phyloP scores from a whole-genome alignment of 2,329 filamentous ascomycete species.

The Phaeophleospora eucalypticola region DNA sequence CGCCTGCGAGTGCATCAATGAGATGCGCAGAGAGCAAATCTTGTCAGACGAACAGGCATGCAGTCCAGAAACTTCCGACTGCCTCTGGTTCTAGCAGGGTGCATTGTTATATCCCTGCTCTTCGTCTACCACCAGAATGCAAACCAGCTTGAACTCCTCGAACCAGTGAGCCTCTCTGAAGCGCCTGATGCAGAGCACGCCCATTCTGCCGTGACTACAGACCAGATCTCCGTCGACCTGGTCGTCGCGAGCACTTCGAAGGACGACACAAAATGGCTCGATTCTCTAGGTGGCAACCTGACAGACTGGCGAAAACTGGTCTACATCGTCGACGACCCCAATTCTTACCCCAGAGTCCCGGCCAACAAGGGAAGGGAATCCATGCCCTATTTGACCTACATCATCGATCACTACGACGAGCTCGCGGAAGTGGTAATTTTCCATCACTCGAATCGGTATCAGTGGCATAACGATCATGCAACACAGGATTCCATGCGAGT shows the following conservation, averaged over 20 bases:
- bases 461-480: conserved; percentile 55
- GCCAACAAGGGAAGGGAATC: conserved; percentile 48
- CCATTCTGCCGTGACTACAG: no score
- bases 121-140: no score
- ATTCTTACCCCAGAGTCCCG: conserved; percentile 40
- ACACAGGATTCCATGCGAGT: conserved; percentile 48
- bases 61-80: no score
- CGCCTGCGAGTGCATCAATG: no score
- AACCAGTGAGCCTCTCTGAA: no score
- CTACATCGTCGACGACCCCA: conserved; percentile 41
- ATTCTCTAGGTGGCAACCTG: conserved; percentile 35
- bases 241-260: neutral
- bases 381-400: conserved; percentile 49
- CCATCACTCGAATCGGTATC: conserved; percentile 53
- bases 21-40: no score
- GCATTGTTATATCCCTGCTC: no score
- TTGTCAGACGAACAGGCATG: no score
- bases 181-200: no score
- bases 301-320: conserved; percentile 39
- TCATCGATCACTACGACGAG: conserved; percentile 55
- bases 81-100: no score
- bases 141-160: no score
- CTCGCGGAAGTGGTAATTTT: conserved; percentile 55
- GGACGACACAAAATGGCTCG: conserved; percentile 35
- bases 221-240: no score